Percentiles rank a stretch among this genome's conserved stretches.
These are phyloP conservation scores for Conidiobolus incongruus DNA, from an alignment of 371 early-diverging fungal genomes.

Conservation along the genomic window DNA sequence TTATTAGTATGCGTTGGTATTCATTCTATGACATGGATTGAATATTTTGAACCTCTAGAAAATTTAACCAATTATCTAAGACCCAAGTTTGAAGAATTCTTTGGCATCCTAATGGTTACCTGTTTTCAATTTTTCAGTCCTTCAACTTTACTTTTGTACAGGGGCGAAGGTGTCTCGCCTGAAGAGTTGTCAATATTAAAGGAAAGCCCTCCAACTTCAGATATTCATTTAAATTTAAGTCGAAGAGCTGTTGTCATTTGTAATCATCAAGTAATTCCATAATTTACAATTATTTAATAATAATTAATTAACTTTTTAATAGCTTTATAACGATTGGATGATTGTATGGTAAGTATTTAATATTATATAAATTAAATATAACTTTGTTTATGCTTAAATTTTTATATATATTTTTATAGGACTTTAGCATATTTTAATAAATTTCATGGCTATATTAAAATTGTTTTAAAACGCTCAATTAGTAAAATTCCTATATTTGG, in stretches of 20 bases:
- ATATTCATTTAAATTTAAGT: conserved; percentile 13
- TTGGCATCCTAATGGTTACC: conserved; percentile 29
- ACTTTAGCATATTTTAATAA: conserved; percentile 30
- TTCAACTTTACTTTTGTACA: conserved; percentile 23
- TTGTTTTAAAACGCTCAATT: conserved; percentile 57
- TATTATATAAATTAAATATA: too few relatives aligned
- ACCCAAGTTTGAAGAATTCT: too few relatives aligned
- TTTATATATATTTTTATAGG: conserved; percentile 5
- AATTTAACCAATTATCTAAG: too few relatives aligned
- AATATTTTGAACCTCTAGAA: too few relatives aligned
- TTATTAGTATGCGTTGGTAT: too few relatives aligned
- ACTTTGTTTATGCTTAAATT: not conserved
- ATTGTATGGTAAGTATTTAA: conserved; percentile 49
- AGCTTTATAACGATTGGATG: conserved; percentile 78
- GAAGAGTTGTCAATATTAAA: conserved; percentile 6
- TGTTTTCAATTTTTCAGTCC: conserved; percentile 42
- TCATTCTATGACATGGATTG: too few relatives aligned
- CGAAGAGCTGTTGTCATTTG: conserved; percentile 28
- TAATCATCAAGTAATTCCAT: conserved; percentile 71
- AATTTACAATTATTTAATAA: too few relatives aligned
- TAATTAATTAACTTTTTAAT: not conserved
- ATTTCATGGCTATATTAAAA: conserved; percentile 54
- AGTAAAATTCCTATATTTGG: conserved; percentile 65
- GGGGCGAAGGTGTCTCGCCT: conserved; percentile 24
- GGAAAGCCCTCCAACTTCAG: conserved; percentile 3